Conservation (phyloP, 306 rosid genomes). For the Psophocarpus tetragonolobus region DNA sequence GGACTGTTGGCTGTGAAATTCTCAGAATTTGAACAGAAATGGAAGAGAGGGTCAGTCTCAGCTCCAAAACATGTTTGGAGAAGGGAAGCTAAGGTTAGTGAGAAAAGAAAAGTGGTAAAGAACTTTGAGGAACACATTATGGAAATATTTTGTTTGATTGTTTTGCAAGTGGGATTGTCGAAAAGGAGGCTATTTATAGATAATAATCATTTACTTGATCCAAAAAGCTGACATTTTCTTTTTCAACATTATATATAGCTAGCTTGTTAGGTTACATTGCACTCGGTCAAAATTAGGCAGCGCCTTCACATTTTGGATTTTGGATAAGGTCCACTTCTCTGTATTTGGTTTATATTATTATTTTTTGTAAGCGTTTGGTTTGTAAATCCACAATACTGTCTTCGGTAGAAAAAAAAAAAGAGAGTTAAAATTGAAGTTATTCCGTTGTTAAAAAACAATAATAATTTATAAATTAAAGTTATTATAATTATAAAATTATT, state of each 20-base stretch:
- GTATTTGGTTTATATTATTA: background rate
- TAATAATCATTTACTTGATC: background rate
- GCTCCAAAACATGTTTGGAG: slow-evolving; percentile 47
- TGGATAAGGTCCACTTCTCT: background rate
- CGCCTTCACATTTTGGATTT: background rate
- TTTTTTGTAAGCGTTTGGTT: no score
- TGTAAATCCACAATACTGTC: background rate
- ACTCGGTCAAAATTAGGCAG: slow-evolving; percentile 24
- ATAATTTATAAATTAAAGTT: no score
- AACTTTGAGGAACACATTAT: slow-evolving; percentile 36
- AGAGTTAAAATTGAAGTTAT: no score
- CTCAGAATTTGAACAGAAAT: slow-evolving; percentile 48
- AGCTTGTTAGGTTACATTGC: background rate
- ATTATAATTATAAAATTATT: no score
- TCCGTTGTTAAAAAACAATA: no score
- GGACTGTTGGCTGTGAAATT: slow-evolving; percentile 48
- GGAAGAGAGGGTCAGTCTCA: slow-evolving; percentile 45
- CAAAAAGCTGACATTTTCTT: slow-evolving; percentile 23
- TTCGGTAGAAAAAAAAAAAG: no score
- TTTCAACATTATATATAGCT: background rate
- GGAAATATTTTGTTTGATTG: background rate
- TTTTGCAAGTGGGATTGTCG: background rate
- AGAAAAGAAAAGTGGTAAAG: background rate
- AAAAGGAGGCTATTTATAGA: slow-evolving; percentile 20
- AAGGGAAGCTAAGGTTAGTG: slow-evolving; percentile 21